Conservation (phyloP, 345 rosid species). For the Cochlearia excelsa region DNA sequence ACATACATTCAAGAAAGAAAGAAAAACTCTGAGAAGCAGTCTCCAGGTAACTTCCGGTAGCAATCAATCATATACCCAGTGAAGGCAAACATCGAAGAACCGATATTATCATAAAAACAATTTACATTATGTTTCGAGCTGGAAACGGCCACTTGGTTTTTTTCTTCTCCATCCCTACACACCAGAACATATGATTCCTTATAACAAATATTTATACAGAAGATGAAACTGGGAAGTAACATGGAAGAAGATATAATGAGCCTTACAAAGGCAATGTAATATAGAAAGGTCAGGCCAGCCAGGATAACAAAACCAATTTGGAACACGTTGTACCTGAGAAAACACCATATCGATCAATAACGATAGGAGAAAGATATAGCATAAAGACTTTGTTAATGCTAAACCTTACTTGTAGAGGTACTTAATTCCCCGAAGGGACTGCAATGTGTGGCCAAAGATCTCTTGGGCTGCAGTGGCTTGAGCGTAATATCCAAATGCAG, state of each 20-base stretch:
- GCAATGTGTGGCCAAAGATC: slow-evolving; percentile 95
- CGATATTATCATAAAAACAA: not conserved
- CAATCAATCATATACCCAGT: not conserved
- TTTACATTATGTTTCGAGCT: slow-evolving; percentile 54
- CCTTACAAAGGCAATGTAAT: slow-evolving; percentile 83
- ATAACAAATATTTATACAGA: not conserved
- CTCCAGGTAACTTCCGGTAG: slow-evolving; percentile 4
- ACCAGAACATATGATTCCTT: slow-evolving; percentile 14
- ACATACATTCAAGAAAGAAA: slow-evolving; percentile 2
- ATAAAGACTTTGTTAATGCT: not conserved
- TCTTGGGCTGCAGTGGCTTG: slow-evolving; percentile 99
- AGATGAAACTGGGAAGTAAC: not conserved
- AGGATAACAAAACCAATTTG: slow-evolving; percentile 76
- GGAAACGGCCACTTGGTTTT: slow-evolving; percentile 81
- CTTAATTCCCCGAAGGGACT: slow-evolving; percentile 93
- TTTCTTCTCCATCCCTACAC: slow-evolving; percentile 92
- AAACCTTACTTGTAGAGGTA: slow-evolving; percentile 85
- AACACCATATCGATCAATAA: not conserved
- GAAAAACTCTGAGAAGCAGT: slow-evolving; percentile 15
- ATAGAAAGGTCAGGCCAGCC: slow-evolving; percentile 84
- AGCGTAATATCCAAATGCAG: slow-evolving; percentile 95
- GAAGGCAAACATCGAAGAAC: too few species aligned
- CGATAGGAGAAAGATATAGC: not conserved
- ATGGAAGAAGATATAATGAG: not conserved
- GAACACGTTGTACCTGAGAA: slow-evolving; percentile 83